Percentiles rank a stretch among this genome's conserved stretches.
phyloP scores from a whole-genome alignment of 140 eudicot species.

The Stevia rebaudiana region DNA sequence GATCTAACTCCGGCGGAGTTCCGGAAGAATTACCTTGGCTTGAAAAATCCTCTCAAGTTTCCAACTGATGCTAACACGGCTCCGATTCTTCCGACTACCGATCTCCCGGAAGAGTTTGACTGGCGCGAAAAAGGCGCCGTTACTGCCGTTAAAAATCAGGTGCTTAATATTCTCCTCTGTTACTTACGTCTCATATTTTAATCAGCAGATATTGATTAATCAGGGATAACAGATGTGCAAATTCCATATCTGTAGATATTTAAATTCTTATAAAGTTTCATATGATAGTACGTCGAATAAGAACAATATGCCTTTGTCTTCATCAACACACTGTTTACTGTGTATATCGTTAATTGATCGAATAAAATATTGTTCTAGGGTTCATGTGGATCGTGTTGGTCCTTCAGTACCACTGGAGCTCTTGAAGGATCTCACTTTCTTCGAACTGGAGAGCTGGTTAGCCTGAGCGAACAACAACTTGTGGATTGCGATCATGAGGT shows the following conservation, averaged over 20 bases:
- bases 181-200: neutral
- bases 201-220: neutral
- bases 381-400: constrained; percentile 15
- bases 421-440: constrained; percentile 13
- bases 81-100: constrained; percentile 67
- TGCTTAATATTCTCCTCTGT: constrained; percentile 2
- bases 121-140: constrained; percentile 96
- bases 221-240: neutral
- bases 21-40: constrained; percentile 50
- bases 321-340: too few species aligned
- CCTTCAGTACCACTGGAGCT: constrained; percentile 3
- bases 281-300: too few species aligned
- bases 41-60: constrained; percentile 38
- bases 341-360: neutral
- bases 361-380: neutral
- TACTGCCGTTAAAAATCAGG: constrained; percentile 87
- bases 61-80: constrained; percentile 72
- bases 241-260: neutral
- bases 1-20: constrained; percentile 86
- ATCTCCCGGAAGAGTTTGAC: constrained; percentile 72
- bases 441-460: constrained; percentile 6
- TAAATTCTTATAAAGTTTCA: neutral
- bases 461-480: constrained; percentile 9
- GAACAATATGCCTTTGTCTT: too few species aligned
- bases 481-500: constrained; percentile 17